Evolutionary conservation across 768 basidiomycete genomes (phyloP).

Genomic region (Tylopilus sp.): DNA sequence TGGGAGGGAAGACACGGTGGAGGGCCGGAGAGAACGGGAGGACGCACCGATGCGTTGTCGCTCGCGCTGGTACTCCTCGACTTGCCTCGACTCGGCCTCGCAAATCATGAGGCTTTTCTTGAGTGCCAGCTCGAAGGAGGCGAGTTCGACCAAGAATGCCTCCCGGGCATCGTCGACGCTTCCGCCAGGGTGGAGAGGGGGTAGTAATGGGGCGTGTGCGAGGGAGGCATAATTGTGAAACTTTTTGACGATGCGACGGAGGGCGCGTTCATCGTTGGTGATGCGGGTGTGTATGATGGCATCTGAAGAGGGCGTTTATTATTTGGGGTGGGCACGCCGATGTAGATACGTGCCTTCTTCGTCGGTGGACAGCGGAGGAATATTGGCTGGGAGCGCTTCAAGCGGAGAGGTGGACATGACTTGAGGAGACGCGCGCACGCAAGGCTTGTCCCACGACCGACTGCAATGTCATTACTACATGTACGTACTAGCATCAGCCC

Average conservation of each 20-base stretch:
- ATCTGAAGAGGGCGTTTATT: slow-evolving; percentile 44
- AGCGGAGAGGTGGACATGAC: background rate
- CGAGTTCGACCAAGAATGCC: slow-evolving; percentile 73
- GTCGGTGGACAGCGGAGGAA: slow-evolving; percentile 51
- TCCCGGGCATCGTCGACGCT: slow-evolving; percentile 70
- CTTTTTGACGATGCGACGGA: slow-evolving; percentile 77
- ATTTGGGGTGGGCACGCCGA: slow-evolving; percentile 13
- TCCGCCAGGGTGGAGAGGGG: slow-evolving; percentile 21
- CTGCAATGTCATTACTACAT: too few relatives aligned
- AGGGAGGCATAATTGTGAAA: slow-evolving; percentile 70
- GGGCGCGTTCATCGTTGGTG: slow-evolving; percentile 75
- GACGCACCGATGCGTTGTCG: slow-evolving; percentile 68
- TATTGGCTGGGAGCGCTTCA: slow-evolving; percentile 18
- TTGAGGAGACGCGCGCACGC: background rate
- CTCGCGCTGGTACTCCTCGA: slow-evolving; percentile 78
- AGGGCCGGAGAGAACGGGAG: background rate
- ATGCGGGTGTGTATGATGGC: slow-evolving; percentile 78
- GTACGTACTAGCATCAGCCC: slow-evolving; percentile 40
- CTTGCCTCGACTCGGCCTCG: slow-evolving; percentile 82
- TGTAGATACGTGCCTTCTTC: slow-evolving; percentile 51
- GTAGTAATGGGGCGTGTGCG: slow-evolving; percentile 46
- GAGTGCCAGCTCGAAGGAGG: slow-evolving; percentile 69
- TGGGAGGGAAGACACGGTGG: too few relatives aligned
- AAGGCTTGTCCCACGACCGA: background rate
- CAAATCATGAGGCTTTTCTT: slow-evolving; percentile 82